phyloP scores from a whole-genome alignment of 148 eudicot species.

The Camellia lanceoleosa region DNA sequence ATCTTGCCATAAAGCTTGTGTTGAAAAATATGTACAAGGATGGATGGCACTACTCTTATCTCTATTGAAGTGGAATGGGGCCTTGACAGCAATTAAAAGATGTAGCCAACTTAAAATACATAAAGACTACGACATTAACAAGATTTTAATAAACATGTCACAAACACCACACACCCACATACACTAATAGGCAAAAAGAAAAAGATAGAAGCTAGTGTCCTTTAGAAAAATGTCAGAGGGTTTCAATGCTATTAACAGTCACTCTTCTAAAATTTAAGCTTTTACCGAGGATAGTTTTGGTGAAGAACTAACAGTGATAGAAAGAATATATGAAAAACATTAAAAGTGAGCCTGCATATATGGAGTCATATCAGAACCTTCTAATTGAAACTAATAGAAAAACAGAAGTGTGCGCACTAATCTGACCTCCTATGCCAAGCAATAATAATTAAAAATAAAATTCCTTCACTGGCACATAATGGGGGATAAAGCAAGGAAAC shows the following conservation, averaged over 20 bases:
- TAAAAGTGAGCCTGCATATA: background rate
- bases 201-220: background rate
- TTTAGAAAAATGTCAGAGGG: background rate
- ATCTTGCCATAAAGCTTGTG: background rate
- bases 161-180: background rate
- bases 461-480: background rate
- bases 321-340: background rate
- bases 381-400: background rate
- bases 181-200: background rate
- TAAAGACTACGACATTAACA: background rate
- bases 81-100: background rate
- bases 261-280: background rate
- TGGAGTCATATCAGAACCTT: background rate
- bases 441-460: background rate
- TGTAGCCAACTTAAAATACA: background rate
- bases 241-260: background rate
- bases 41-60: background rate
- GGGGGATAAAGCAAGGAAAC: conserved; percentile 31
- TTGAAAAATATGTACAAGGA: background rate
- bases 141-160: background rate
- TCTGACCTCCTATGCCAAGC: background rate
- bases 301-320: background rate
- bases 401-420: background rate
- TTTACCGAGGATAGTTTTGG: background rate
- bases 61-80: too few relatives aligned